Evolutionary conservation across 2,329 filamentous ascomycete species (phyloP).

Genomic region (Paramyrothecium roridum): DNA sequence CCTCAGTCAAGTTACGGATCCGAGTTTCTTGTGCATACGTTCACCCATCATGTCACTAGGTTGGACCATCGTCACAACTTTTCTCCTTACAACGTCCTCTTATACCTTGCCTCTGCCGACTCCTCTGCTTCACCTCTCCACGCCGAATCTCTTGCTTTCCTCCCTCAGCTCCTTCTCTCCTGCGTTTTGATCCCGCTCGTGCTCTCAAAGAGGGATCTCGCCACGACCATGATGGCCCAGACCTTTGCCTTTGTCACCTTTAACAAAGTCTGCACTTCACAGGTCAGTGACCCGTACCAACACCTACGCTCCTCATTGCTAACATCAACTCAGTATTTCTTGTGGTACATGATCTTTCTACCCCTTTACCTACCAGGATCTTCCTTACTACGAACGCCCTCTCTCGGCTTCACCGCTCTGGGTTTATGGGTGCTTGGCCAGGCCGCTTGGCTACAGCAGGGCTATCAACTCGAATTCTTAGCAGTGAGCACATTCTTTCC

Average conservation of each 20-base stretch:
- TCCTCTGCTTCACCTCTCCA: constrained; percentile 35
- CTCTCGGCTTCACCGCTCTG: constrained; percentile 62
- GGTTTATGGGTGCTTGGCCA: constrained; percentile 74
- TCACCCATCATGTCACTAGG: constrained; percentile 85
- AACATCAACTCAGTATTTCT: constrained; percentile 70
- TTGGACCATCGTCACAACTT: constrained; percentile 99
- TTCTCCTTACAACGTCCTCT: constrained; percentile 87
- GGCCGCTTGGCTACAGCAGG: constrained; percentile 72
- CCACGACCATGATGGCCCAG: constrained; percentile 85
- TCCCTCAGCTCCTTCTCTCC: constrained; percentile 82
- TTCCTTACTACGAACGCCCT: constrained; percentile 59
- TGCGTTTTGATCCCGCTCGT: constrained; percentile 71
- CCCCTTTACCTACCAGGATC: constrained; percentile 86
- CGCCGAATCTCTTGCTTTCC: constrained; percentile 79
- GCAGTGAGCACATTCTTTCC: constrained; percentile 82
- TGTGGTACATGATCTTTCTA: constrained; percentile 95
- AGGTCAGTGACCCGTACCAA: constrained; percentile 57
- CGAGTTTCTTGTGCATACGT: constrained; percentile 86
- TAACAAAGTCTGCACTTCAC: constrained; percentile 98
- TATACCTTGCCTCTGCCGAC: constrained; percentile 78
- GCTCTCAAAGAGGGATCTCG: constrained; percentile 76
- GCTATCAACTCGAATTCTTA: constrained; percentile 73
- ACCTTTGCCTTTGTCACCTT: constrained; percentile 97
- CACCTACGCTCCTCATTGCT: background rate
- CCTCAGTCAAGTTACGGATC: constrained; percentile 61